A percentile compares a stretch with the other conserved stretches of the same genome.
Evolutionary conservation across 2,329 filamentous ascomycete genomes (phyloP).

Genomic region (Trichoderma citrinoviride): DNA sequence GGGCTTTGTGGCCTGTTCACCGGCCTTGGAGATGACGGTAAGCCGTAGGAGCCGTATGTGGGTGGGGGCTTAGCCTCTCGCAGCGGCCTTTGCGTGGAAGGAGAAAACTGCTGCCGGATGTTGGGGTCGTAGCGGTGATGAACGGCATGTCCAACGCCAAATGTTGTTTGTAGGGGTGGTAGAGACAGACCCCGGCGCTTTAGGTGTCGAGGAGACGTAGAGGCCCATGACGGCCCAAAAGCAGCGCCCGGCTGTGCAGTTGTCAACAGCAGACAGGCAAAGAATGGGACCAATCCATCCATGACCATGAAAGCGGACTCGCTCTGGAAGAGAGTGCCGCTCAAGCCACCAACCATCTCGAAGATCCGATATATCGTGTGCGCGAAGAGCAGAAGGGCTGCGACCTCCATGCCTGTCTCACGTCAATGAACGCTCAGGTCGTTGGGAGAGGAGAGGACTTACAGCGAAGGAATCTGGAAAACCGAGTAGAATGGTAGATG

Average conservation of each 20-base stretch:
- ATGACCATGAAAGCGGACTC: conserved; percentile 40
- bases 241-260: conserved; percentile 39
- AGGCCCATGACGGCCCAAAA: conserved; percentile 42
- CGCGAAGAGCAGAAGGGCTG: conserved; percentile 39
- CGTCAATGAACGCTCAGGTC: background rate
- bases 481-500: conserved; percentile 43
- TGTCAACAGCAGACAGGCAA: conserved; percentile 37
- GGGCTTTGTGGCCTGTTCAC: conserved; percentile 26
- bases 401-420: conserved; percentile 38
- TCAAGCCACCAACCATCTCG: conserved; percentile 39
- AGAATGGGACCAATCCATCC: conserved; percentile 42
- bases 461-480: conserved; percentile 47
- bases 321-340: conserved; percentile 38
- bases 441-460: conserved; percentile 25
- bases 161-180: conserved; percentile 24
- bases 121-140: conserved; percentile 37
- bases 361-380: conserved; percentile 44
- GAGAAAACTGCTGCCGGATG: conserved; percentile 34
- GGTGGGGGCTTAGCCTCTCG: conserved; percentile 28
- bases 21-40: conserved; percentile 32
- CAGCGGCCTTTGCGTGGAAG: conserved; percentile 27
- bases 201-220: conserved; percentile 36
- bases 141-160: conserved; percentile 25
- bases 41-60: conserved; percentile 31
- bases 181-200: conserved; percentile 26